A percentile compares a stretch with the other conserved stretches of the same genome.
Evolutionary conservation across 75 land plant genomes (phyloP).

Genomic region (Selaginella tamariscina): DNA sequence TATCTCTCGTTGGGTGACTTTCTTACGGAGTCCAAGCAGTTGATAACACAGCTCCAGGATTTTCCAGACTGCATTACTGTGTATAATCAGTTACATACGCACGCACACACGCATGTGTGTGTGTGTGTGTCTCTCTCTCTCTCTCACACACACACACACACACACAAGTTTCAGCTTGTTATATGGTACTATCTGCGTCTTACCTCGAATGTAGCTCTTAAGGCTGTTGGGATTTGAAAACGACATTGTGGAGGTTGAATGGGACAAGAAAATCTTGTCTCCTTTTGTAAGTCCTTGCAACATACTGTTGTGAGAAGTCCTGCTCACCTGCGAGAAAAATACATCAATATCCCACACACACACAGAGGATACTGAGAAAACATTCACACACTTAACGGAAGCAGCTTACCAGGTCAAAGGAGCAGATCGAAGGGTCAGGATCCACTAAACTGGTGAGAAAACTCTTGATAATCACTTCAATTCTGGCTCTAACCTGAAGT

Average conservation of each 20-base stretch:
- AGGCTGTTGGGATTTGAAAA: conserved; percentile 35
- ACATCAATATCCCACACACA: not conserved
- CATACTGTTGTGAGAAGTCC: conserved; percentile 1
- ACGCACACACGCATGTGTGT: not conserved
- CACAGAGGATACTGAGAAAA: too few species aligned
- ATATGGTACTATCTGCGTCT: not conserved
- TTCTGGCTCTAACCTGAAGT: conserved; percentile 20
- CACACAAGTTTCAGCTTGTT: not conserved
- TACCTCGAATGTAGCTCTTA: conserved; percentile 63
- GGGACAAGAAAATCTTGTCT: conserved; percentile 38
- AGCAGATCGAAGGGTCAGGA: conserved; percentile 9
- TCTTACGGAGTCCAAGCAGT: conserved; percentile 53
- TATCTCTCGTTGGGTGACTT: conserved; percentile 78
- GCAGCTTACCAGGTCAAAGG: conserved; percentile 17
- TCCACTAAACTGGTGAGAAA: conserved; percentile 18
- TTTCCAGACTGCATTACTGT: conserved; percentile 58
- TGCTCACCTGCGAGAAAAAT: not conserved
- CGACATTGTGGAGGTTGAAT: conserved; percentile 35
- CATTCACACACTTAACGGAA: not conserved
- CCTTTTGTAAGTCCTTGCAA: conserved; percentile 12
- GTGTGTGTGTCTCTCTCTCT: too few species aligned
- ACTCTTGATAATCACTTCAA: conserved; percentile 17
- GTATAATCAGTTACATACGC: not conserved
- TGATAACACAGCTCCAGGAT: conserved; percentile 60
- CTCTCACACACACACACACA: not conserved